A percentile compares a stretch with the other conserved stretches of the same genome.
These are phyloP conservation scores for Penicillium subrubescens DNA, from an alignment of 495 filamentous ascomycete species.

Conservation along the genomic window DNA sequence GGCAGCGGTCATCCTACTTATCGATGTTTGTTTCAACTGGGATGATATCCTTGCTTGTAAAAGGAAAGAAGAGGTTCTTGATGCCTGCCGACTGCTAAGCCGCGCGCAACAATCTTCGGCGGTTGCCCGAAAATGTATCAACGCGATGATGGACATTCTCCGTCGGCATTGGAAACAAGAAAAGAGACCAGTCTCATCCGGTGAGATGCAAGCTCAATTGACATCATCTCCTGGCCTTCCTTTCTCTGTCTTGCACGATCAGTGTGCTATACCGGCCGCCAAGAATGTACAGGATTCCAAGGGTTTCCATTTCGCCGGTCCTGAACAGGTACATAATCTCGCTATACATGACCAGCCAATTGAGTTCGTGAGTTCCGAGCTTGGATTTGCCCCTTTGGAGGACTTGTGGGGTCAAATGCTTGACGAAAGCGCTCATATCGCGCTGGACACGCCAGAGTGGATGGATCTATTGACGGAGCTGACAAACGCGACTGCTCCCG, in stretches of 20 bases:
- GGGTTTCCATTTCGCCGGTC: background rate
- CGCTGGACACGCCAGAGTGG: constrained; percentile 33
- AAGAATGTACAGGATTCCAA: background rate
- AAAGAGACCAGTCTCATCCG: background rate
- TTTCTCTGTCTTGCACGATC: background rate
- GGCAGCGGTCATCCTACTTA: constrained; percentile 47
- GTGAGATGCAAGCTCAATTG: background rate
- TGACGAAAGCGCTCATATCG: constrained; percentile 29
- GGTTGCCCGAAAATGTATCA: constrained; percentile 35
- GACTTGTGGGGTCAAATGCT: constrained; percentile 42
- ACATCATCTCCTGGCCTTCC: background rate
- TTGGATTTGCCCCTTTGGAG: constrained; percentile 23
- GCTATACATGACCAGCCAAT: background rate
- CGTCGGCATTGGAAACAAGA: constrained; percentile 36
- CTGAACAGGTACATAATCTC: background rate
- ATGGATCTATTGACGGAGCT: constrained; percentile 38
- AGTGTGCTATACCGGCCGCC: background rate
- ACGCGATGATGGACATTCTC: constrained; percentile 41
- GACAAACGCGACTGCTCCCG: constrained; percentile 4
- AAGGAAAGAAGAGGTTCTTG: constrained; percentile 43
- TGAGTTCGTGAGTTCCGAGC: background rate
- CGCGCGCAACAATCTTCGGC: constrained; percentile 38
- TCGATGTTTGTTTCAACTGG: constrained; percentile 50
- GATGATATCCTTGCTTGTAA: constrained; percentile 44
- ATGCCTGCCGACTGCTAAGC: constrained; percentile 48